Conservation (phyloP, 768 basidiomycete genomes). For the Podaxis rugospora region DNA sequence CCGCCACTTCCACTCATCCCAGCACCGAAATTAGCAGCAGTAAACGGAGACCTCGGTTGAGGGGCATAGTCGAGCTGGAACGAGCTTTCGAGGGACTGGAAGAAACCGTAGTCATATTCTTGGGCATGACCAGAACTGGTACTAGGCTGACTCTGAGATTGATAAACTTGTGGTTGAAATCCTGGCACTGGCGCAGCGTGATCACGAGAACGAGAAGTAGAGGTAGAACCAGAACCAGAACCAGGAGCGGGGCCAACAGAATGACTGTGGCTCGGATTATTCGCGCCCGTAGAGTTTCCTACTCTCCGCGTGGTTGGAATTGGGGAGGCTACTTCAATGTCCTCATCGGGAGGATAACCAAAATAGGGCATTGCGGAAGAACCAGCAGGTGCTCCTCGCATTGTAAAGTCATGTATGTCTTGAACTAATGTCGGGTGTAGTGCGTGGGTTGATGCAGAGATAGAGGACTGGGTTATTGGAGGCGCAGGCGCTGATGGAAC, state of each 20-base stretch:
- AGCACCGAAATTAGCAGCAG: slow-evolving; percentile 4
- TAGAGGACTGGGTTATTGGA: not conserved
- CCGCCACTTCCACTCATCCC: slow-evolving; percentile 14
- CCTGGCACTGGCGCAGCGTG: not conserved
- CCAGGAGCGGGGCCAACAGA: not conserved
- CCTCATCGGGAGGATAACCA: slow-evolving; percentile 13
- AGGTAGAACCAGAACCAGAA: not conserved
- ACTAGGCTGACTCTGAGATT: not conserved
- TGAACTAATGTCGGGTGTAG: slow-evolving; percentile 52
- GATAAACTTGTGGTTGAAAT: not conserved
- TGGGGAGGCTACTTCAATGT: not conserved
- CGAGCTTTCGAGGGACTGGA: slow-evolving; percentile 5
- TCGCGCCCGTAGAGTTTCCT: not conserved
- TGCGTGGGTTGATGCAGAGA: slow-evolving; percentile 7
- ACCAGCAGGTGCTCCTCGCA: slow-evolving; percentile 5
- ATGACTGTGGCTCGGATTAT: not conserved
- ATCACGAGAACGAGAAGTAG: not conserved
- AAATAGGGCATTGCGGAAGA: slow-evolving; percentile 14
- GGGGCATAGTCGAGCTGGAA: slow-evolving; percentile 6
- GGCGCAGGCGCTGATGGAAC: not conserved
- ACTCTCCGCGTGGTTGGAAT: not conserved
- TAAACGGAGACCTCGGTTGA: slow-evolving; percentile 8
- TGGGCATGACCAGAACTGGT: not conserved
- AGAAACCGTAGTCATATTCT: not conserved
- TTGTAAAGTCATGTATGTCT: slow-evolving; percentile 41